A percentile compares a stretch with the other conserved stretches of the same genome.
These are phyloP conservation scores for Fibroporia radiculosa DNA, from an alignment of 768 basidiomycete genomes.

Conservation along the genomic window DNA sequence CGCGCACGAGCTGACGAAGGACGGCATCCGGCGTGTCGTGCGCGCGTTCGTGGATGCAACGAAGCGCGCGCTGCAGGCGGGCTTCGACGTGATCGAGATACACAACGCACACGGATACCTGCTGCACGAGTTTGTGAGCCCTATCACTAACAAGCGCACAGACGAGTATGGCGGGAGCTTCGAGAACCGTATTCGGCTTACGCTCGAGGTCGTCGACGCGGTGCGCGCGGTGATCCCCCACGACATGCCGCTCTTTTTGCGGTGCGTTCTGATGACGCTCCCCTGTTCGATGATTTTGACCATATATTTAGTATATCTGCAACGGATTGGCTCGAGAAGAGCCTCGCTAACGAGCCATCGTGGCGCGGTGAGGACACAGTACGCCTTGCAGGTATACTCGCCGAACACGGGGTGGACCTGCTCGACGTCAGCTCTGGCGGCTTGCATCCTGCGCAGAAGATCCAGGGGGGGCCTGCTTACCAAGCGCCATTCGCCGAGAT, in stretches of 20 bases:
- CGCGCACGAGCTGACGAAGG: constrained; percentile 49
- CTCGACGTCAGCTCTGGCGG: constrained; percentile 70
- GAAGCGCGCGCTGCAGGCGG: constrained; percentile 47
- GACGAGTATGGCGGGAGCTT: constrained; percentile 42
- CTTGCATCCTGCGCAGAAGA: constrained; percentile 36
- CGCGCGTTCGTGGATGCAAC: constrained; percentile 46
- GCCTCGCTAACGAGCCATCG: constrained; percentile 47
- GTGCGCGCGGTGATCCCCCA: constrained; percentile 52
- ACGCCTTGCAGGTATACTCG: constrained; percentile 48
- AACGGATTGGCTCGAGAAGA: constrained; percentile 64
- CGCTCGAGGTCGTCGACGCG: constrained; percentile 56
- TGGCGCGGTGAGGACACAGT: constrained; percentile 69
- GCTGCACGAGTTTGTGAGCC: constrained; percentile 30
- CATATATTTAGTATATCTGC: constrained; percentile 47
- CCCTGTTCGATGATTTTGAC: constrained; percentile 1
- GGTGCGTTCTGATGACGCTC: too few relatives aligned
- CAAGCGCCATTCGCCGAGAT: constrained; percentile 12
- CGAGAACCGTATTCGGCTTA: constrained; percentile 46
- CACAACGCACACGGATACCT: constrained; percentile 21
- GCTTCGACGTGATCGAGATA: constrained; percentile 28
- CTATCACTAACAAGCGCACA: constrained; percentile 29
- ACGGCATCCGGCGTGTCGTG: constrained; percentile 50
- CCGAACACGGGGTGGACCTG: constrained; percentile 63
- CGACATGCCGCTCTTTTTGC: constrained; percentile 63
- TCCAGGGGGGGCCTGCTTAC: constrained; percentile 33